These are phyloP conservation scores for Neurospora intermedia DNA, from an alignment of 495 filamentous ascomycete genomes.

Conservation along the genomic window DNA sequence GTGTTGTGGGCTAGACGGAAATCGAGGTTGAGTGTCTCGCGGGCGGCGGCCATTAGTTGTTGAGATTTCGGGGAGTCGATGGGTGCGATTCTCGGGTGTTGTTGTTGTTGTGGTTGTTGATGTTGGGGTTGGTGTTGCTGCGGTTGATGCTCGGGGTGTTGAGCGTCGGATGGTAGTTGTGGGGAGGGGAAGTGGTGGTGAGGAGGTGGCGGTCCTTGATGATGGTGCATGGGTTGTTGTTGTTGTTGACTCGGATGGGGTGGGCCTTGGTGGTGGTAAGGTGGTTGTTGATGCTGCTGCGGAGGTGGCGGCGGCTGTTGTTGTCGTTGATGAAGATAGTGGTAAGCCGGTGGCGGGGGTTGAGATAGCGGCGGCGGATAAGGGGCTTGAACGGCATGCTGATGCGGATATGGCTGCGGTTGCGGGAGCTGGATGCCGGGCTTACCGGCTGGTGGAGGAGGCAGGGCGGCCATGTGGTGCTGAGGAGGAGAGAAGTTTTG, in stretches of 20 bases:
- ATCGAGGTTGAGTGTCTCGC: not conserved
- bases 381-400: slow-evolving; percentile 8
- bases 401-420: slow-evolving; percentile 14
- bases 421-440: slow-evolving; percentile 6
- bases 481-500: not conserved
- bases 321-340: slow-evolving; percentile 4
- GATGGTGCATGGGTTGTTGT: not conserved
- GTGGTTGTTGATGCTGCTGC: slow-evolving; percentile 15
- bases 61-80: slow-evolving; percentile 29
- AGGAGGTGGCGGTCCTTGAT: slow-evolving; percentile 4
- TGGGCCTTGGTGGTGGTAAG: slow-evolving; percentile 12
- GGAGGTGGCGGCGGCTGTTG: slow-evolving; percentile 5
- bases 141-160: slow-evolving; percentile 14
- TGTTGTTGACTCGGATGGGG: not conserved
- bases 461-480: slow-evolving; percentile 1
- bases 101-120: slow-evolving; percentile 17
- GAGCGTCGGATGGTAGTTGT: slow-evolving; percentile 14
- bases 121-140: slow-evolving; percentile 11
- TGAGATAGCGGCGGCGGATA: slow-evolving; percentile 9
- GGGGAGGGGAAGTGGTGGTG: slow-evolving; percentile 13
- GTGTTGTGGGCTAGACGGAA: not conserved
- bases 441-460: slow-evolving; percentile 1
- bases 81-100: slow-evolving; percentile 8
- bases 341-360: not conserved
- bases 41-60: slow-evolving; percentile 12